A percentile compares a stretch with the other conserved stretches of the same genome.
Evolutionary conservation across 768 basidiomycete species (phyloP).

Genomic region (Paxillus rubicundulus): DNA sequence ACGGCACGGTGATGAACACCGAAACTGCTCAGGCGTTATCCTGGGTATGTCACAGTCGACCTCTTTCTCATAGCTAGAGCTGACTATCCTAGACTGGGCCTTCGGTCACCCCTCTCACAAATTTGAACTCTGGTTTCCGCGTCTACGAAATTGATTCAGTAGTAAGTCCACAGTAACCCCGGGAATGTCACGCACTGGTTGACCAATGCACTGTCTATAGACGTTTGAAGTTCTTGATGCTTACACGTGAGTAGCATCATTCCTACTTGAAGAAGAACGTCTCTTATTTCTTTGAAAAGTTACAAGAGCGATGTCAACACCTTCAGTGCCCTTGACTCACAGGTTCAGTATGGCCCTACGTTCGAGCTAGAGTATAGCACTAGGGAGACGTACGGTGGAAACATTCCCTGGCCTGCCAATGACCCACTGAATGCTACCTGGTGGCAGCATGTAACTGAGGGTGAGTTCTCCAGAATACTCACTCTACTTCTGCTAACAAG

Average conservation of each 20-base stretch:
- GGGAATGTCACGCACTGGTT: conserved; percentile 2
- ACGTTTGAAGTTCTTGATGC: conserved; percentile 79
- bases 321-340: conserved; percentile 56
- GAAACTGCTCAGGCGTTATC: conserved; percentile 54
- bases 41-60: conserved; percentile 38
- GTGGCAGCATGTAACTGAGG: conserved; percentile 80
- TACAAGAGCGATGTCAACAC: conserved; percentile 64
- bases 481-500: neutral
- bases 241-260: conserved; percentile 54
- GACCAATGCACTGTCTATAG: conserved; percentile 36
- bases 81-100: conserved; percentile 54
- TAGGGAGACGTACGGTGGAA: conserved; percentile 61
- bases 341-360: conserved; percentile 56
- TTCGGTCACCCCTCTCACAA: conserved; percentile 65
- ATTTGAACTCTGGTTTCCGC: conserved; percentile 72
- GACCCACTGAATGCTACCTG: conserved; percentile 80
- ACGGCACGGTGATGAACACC: conserved; percentile 57
- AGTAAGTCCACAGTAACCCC: conserved; percentile 36
- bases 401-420: conserved; percentile 51
- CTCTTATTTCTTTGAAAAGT: conserved; percentile 32
- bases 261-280: neutral
- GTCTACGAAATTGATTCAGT: conserved; percentile 48
- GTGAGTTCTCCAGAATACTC: conserved; percentile 35
- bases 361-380: conserved; percentile 66
- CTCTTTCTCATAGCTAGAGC: conserved; percentile 3